Percentiles rank a stretch among this genome's conserved stretches.
Conservation (phyloP, 768 basidiomycete genomes). For the Hebeloma cylindrosporum region DNA sequence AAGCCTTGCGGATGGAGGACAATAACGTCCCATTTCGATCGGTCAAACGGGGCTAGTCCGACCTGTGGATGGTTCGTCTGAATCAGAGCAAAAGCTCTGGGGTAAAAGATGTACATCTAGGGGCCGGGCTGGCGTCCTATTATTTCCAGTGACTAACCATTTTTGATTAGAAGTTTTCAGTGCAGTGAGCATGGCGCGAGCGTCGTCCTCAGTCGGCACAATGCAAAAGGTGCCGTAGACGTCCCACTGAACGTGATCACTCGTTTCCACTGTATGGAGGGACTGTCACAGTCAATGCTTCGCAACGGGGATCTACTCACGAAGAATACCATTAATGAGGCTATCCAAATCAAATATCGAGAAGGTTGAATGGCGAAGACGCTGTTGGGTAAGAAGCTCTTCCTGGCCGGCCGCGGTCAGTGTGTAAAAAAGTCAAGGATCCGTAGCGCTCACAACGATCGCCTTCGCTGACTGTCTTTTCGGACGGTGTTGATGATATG, state of each 20-base stretch:
- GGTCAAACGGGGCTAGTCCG: conserved; percentile 7
- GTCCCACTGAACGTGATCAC: conserved; percentile 13
- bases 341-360: conserved; percentile 11
- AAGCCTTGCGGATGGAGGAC: conserved; percentile 13
- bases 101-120: conserved; percentile 9
- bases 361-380: conserved; percentile 5
- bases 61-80: conserved; percentile 6
- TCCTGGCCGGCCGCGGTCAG: conserved; percentile 4
- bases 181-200: conserved; percentile 9
- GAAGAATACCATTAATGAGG: conserved; percentile 10
- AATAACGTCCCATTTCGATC: conserved; percentile 11
- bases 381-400: conserved; percentile 10
- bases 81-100: not conserved
- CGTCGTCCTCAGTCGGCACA: conserved; percentile 10
- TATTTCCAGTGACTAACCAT: conserved; percentile 1
- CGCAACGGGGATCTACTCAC: conserved; percentile 8
- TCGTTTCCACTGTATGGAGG: conserved; percentile 13
- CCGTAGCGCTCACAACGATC: conserved; percentile 7
- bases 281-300: too few relatives aligned
- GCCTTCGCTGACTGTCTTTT: conserved; percentile 2
- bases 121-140: conserved; percentile 3
- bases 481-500: conserved; percentile 6
- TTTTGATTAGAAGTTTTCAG: conserved; percentile 7
- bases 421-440: not conserved
- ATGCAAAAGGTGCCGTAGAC: conserved; percentile 16